Conservation (phyloP, 2,329 filamentous ascomycete species). For the Camillea tinctor region DNA sequence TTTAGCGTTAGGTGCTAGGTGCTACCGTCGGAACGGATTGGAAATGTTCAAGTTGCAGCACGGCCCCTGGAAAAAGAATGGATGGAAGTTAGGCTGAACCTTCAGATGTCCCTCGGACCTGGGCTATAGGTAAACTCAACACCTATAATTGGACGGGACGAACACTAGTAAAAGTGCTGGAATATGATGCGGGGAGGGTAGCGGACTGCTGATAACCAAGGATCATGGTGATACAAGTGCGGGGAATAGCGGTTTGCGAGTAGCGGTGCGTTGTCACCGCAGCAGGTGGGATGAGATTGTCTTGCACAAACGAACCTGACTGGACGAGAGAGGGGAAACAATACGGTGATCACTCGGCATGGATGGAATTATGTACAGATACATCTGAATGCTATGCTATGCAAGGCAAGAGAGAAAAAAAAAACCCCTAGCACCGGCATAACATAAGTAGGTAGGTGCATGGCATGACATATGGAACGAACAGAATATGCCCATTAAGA, state of each 20-base stretch:
- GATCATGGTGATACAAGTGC: conserved; percentile 4
- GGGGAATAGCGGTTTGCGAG: background rate
- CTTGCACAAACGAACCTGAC: background rate
- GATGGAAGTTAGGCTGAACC: background rate
- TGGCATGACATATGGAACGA: background rate
- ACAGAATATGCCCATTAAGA: too few species aligned
- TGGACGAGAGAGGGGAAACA: background rate
- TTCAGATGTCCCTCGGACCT: too few species aligned
- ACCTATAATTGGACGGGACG: conserved; percentile 8
- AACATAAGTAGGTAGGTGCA: background rate
- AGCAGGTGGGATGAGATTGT: conserved; percentile 2
- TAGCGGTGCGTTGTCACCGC: background rate
- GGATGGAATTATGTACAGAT: too few species aligned
- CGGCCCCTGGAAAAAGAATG: background rate
- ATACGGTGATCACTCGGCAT: background rate
- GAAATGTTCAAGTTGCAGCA: conserved; percentile 11
- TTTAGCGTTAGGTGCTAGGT: background rate
- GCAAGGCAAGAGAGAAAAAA: too few species aligned
- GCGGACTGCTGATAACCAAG: conserved; percentile 11
- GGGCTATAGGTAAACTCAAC: background rate
- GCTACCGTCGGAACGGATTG: too few species aligned
- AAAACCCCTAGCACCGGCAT: background rate
- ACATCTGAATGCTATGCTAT: too few species aligned
- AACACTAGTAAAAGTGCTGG: conserved; percentile 2
- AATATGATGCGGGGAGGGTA: conserved; percentile 4